Conservation (phyloP, 2,329 filamentous ascomycete species). For the Hymenotorrendiella dingleyae region DNA sequence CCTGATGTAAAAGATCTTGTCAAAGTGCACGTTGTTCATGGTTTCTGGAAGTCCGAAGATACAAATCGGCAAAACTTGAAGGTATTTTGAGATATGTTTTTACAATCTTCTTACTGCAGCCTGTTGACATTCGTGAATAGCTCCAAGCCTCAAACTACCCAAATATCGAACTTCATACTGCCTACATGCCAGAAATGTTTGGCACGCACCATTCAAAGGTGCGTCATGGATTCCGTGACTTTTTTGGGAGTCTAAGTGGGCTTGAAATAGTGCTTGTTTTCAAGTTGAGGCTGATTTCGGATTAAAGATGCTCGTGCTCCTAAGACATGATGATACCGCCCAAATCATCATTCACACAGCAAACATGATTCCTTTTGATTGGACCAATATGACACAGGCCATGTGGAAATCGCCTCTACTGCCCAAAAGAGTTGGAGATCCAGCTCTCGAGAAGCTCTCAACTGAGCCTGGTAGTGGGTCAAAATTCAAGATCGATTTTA, state of each 20-base stretch:
- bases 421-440: slow-evolving; percentile 33
- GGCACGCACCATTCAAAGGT: slow-evolving; percentile 66
- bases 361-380: slow-evolving; percentile 85
- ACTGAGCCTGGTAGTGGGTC: slow-evolving; percentile 49
- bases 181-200: slow-evolving; percentile 77
- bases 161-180: slow-evolving; percentile 66
- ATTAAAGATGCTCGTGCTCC: slow-evolving; percentile 74
- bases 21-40: slow-evolving; percentile 54
- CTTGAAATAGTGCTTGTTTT: background rate
- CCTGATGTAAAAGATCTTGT: slow-evolving; percentile 46
- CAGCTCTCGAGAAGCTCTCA: slow-evolving; percentile 4
- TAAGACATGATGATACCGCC: slow-evolving; percentile 69
- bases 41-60: slow-evolving; percentile 63
- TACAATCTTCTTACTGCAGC: background rate
- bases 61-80: slow-evolving; percentile 35
- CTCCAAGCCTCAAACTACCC: slow-evolving; percentile 52
- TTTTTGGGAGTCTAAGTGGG: background rate
- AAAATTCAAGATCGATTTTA: slow-evolving; percentile 69
- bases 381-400: slow-evolving; percentile 82
- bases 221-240: background rate
- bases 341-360: slow-evolving; percentile 84
- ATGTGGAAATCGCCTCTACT: slow-evolving; percentile 73
- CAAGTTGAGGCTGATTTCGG: slow-evolving; percentile 4
- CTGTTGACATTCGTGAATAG: slow-evolving; percentile 34
- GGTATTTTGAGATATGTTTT: slow-evolving; percentile 36